Evolutionary conservation across 352 stramenopile genomes (phyloP), one percentile per base, ranked within the genome.

Genomic region (Phytophthora multivora): DNA sequence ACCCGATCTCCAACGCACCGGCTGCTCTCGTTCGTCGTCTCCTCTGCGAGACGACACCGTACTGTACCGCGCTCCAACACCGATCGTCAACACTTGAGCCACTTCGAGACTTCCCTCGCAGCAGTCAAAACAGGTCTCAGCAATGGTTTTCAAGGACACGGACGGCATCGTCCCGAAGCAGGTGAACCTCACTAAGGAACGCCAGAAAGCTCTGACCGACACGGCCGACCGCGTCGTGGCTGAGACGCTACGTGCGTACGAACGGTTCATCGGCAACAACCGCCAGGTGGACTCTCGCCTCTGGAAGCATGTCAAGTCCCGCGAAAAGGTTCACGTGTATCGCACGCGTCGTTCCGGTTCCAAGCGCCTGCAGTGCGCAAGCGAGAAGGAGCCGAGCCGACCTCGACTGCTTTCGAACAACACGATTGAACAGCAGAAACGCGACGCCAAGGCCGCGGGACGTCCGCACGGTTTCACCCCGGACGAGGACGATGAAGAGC

Each of bases 271-370:
- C 26, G 69, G 31, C 15, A 72, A 75, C 51, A 63, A 75, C 23
- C 75, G 77, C 1, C 63, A 71, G 31, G 56, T 90, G 8, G 53
- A 79, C 28, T 33, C 46, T 31, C 59, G 73, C 0, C 59, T 80
- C 19, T 90, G 81, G 81, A 88, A 86, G 49, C 73, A 77, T 23
- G 43, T 86, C 38, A 83, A 80, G 58, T 71, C 70, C 2, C 79
- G 77, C 46, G 81, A 90, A 66, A 75, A 82, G 40, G 63, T 90
- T 38, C 66, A 80, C 23, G 65, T 88, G 18, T 90, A 83, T 45
- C 75, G 78, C 35, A 79, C 80, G 16, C 81, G 79, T n/a, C 66
- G 69, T 2, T 56, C 74, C 15, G 60, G 53, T 30, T 62, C 52
- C 18, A 75, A 72, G 39, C 42, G 38, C 15, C 10, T 60, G 2